Base-by-base conservation (phyloP, 1,284 basidiomycete genomes). In the Leccinum huronense region DNA sequence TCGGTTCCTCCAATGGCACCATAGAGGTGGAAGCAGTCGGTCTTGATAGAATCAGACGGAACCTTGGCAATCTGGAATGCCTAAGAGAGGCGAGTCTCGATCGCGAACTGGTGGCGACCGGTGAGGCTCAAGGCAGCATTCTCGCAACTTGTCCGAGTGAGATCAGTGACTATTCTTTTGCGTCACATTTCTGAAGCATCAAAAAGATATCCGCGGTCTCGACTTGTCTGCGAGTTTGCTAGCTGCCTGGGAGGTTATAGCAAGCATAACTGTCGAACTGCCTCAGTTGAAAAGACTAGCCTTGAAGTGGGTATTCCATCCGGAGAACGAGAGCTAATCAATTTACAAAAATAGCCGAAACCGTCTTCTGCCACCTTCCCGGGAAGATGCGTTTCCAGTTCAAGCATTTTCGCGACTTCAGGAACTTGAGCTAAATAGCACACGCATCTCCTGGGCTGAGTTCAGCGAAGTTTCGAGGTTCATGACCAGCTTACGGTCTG, bases 21-120 rank as follows among this genome's bases (percentile, higher is more conserved):
- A 96, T 98, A 66, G 82, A 92, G 67, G 93, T 98, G 14, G 92
- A 97, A 75, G 93, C 92, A 1, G 91, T 95, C 0, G 85, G 88
- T 55, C 80, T 97, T 58, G 88, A 92, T 71, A 90, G 89, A 71
- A 88, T 98, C 62, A 83, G 89, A 64, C 76, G 80, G 34, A 89
- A 90, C 57, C 83, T 97, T 16, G 80, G 88, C 1, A 79, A 86
- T 61, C 78, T 98, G 19, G 83, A 85, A 61, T 82, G 81, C 16
- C 80, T 98, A 56, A 85, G 86, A 42, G 88, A 93, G 73, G 86
- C 91, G 60, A 94, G 94, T 63, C 80, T 97, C 30, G 91, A 94
- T 69, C 82, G 82, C 67, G 84, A 87, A 66, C 77, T 80, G 57
- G 85, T 95, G 5, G 83, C 89, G 30, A 80, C 74, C 5, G 80